phyloP scores from a whole-genome alignment of 2,329 filamentous ascomycete genomes.

The Pseudogymnoascus sp. region DNA sequence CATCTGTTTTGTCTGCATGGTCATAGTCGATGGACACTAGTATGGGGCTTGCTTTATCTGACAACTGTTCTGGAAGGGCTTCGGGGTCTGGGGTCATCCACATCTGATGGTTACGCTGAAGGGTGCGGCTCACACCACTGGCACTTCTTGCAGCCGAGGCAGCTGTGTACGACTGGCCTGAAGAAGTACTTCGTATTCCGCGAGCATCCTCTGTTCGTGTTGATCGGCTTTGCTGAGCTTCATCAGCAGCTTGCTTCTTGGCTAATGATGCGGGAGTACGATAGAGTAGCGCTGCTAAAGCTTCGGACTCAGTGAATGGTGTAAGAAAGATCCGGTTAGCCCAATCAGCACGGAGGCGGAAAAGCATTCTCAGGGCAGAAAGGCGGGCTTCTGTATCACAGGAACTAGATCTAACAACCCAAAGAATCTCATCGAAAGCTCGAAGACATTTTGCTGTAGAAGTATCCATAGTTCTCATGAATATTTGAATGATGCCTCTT shows the following conservation, averaged over 20 bases:
- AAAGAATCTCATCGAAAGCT: conserved; percentile 54
- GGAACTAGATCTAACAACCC: conserved; percentile 50
- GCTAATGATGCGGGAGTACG: conserved; percentile 48
- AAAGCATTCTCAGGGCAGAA: conserved; percentile 68
- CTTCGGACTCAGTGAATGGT: conserved; percentile 60
- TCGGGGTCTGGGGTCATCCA: conserved; percentile 52
- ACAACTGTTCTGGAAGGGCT: conserved; percentile 40
- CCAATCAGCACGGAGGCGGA: conserved; percentile 76
- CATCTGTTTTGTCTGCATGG: background rate
- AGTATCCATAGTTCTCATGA: conserved; percentile 61
- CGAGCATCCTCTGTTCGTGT: conserved; percentile 31
- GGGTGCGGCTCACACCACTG: conserved; percentile 21
- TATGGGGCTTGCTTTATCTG: conserved; percentile 26
- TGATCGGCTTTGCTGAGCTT: conserved; percentile 32
- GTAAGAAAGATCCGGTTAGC: conserved; percentile 67
- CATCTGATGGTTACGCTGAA: conserved; percentile 40
- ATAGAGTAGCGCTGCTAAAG: conserved; percentile 62
- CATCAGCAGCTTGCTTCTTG: conserved; percentile 32
- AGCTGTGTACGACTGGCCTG: conserved; percentile 21
- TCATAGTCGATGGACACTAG: conserved; percentile 20
- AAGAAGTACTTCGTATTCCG: conserved; percentile 26
- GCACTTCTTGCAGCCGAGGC: conserved; percentile 26
- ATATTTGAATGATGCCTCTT: conserved; percentile 64
- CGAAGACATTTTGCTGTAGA: conserved; percentile 56
- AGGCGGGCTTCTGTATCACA: conserved; percentile 63